A percentile compares a stretch with the other conserved stretches of the same genome.
Evolutionary conservation across 768 basidiomycete species (phyloP).

Genomic region (Russula dissimulans): DNA sequence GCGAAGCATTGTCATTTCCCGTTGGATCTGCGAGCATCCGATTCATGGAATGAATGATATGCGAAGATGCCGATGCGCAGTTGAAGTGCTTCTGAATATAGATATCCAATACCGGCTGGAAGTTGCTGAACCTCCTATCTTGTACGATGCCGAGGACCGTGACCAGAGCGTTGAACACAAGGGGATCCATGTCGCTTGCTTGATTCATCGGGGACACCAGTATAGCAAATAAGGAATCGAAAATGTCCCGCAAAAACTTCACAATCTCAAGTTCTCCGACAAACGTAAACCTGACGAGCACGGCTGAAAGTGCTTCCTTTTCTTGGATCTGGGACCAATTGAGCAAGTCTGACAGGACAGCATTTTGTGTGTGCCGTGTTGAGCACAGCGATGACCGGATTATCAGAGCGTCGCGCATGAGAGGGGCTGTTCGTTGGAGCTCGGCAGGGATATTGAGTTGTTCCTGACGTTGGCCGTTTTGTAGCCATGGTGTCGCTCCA

Average conservation of each 20-base stretch:
- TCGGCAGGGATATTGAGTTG: conserved; percentile 49
- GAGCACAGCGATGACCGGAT: conserved; percentile 90
- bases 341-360: conserved; percentile 68
- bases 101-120: conserved; percentile 85
- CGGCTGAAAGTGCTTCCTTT: conserved; percentile 54
- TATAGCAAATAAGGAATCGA: conserved; percentile 89
- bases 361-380: conserved; percentile 85
- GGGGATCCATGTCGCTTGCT: conserved; percentile 67
- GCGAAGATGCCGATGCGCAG: conserved; percentile 70
- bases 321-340: conserved; percentile 70
- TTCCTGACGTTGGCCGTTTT: conserved; percentile 49
- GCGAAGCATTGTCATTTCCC: conserved; percentile 60
- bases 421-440: conserved; percentile 53
- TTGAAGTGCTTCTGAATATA: conserved; percentile 89
- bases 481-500: conserved; percentile 50
- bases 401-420: conserved; percentile 66
- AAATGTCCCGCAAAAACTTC: conserved; percentile 84
- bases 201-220: conserved; percentile 68
- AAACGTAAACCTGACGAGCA: conserved; percentile 80
- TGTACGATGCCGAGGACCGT: conserved; percentile 87
- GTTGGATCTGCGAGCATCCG: conserved; percentile 67
- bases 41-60: conserved; percentile 84
- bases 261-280: conserved; percentile 93
- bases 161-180: conserved; percentile 86
- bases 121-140: conserved; percentile 91